These are phyloP conservation scores for Phytopythium oedochilum DNA, from an alignment of 352 stramenopile genomes.

Conservation along the genomic window DNA sequence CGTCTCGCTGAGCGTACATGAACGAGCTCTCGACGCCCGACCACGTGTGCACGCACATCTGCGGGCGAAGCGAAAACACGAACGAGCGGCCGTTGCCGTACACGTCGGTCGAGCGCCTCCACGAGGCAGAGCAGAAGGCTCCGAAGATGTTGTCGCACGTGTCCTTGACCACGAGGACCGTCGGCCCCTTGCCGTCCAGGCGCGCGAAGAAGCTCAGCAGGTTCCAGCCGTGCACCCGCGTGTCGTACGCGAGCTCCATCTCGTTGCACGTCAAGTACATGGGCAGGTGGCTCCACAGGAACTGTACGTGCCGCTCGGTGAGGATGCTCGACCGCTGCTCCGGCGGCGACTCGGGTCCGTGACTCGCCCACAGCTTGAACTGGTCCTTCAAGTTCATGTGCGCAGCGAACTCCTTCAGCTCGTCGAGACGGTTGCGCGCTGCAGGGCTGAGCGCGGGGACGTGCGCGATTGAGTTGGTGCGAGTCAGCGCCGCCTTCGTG, in stretches of 20 bases:
- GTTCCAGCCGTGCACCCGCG: slow-evolving; percentile 63
- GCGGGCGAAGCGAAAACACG: slow-evolving; percentile 59
- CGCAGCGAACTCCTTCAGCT: slow-evolving; percentile 41
- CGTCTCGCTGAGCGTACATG: slow-evolving; percentile 53
- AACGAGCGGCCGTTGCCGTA: slow-evolving; percentile 79
- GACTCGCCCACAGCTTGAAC: slow-evolving; percentile 48
- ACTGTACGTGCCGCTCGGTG: slow-evolving; percentile 65
- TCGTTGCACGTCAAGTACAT: slow-evolving; percentile 61
- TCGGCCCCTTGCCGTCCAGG: slow-evolving; percentile 57
- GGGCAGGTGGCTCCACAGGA: slow-evolving; percentile 55
- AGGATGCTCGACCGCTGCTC: slow-evolving; percentile 49
- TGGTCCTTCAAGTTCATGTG: slow-evolving; percentile 47
- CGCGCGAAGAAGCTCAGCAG: slow-evolving; percentile 58
- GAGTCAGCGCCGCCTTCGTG: neutral
- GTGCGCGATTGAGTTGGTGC: neutral
- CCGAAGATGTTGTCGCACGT: slow-evolving; percentile 69
- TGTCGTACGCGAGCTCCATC: slow-evolving; percentile 66
- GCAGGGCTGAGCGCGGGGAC: neutral
- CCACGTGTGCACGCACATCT: slow-evolving; percentile 55
- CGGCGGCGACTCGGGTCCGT: slow-evolving; percentile 15
- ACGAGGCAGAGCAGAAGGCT: slow-evolving; percentile 65
- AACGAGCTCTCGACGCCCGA: slow-evolving; percentile 64
- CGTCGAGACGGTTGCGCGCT: slow-evolving; percentile 5
- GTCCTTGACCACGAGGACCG: slow-evolving; percentile 64
- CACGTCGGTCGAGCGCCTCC: slow-evolving; percentile 39